Evolutionary conservation across 805 yeast species (phyloP).

Genomic region (Blastobotrys muscicola): DNA sequence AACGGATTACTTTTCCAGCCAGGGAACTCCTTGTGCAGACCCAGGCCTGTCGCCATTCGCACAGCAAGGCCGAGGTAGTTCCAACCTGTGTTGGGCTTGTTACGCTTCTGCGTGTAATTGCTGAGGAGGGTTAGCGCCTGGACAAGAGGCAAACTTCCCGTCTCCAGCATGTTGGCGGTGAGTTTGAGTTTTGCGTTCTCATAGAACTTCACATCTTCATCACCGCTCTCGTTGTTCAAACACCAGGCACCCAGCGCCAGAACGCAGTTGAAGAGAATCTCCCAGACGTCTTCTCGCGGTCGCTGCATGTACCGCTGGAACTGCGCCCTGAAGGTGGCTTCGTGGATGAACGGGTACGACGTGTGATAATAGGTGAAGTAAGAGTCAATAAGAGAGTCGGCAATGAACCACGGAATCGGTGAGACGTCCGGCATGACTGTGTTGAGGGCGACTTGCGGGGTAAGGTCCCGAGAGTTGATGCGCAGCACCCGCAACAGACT

Average conservation of each 20-base stretch:
- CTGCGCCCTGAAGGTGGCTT: constrained; percentile 42
- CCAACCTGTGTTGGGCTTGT: constrained; percentile 63
- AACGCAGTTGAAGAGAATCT: constrained; percentile 45
- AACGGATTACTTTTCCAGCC: constrained; percentile 33
- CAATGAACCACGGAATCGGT: constrained; percentile 13
- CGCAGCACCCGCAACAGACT: constrained; percentile 42
- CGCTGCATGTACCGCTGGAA: constrained; percentile 35
- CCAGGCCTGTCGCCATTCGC: constrained; percentile 58
- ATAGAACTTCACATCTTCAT: constrained; percentile 47
- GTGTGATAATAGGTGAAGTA: constrained; percentile 54
- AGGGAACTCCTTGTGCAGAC: constrained; percentile 47
- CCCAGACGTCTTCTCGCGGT: constrained; percentile 40
- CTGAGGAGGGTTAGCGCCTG: constrained; percentile 46
- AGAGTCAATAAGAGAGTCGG: constrained; percentile 34
- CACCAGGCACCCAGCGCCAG: constrained; percentile 67
- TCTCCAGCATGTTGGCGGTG: constrained; percentile 42
- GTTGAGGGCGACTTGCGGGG: neutral
- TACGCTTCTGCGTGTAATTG: constrained; percentile 53
- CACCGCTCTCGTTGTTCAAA: constrained; percentile 42
- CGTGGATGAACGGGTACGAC: constrained; percentile 51
- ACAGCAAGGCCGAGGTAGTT: constrained; percentile 54
- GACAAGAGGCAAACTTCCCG: constrained; percentile 48
- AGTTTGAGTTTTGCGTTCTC: constrained; percentile 41
- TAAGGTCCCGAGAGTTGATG: constrained; percentile 24
- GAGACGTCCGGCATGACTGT: constrained; percentile 1